A percentile compares a stretch with the other conserved stretches of the same genome.
Conservation (phyloP, 805 yeast species). For the Zygoascus flipseniorum region DNA sequence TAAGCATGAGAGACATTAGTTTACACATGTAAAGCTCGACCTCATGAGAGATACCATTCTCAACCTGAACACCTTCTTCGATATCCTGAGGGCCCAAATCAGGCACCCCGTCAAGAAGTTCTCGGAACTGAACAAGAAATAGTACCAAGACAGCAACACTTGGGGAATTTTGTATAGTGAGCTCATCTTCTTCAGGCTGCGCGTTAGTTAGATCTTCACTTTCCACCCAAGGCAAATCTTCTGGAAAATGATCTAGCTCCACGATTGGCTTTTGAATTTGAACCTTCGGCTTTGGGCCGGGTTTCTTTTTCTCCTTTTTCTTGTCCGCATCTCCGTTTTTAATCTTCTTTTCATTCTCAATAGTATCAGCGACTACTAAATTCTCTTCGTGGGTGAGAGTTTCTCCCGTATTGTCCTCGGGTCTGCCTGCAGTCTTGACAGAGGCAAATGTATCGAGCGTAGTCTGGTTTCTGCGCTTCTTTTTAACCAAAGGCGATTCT, state of each 20-base stretch:
- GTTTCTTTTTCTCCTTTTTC: background rate
- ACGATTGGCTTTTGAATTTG: conserved; percentile 5
- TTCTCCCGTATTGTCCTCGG: background rate
- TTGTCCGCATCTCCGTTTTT: background rate
- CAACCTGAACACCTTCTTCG: conserved; percentile 26
- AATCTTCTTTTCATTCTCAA: background rate
- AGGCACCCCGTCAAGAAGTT: conserved; percentile 27
- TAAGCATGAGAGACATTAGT: conserved; percentile 28
- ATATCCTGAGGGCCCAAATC: conserved; percentile 33
- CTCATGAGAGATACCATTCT: conserved; percentile 16
- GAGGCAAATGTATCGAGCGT: conserved; percentile 4
- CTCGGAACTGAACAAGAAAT: conserved; percentile 21
- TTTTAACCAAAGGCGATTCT: background rate
- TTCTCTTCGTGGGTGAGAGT: background rate
- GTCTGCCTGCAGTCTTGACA: background rate
- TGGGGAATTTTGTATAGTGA: conserved; percentile 16
- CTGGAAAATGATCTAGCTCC: conserved; percentile 18
- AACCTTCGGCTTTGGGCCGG: background rate
- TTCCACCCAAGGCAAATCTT: conserved; percentile 24
- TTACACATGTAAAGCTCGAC: conserved; percentile 28
- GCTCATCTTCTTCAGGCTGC: conserved; percentile 17
- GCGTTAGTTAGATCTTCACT: conserved; percentile 17
- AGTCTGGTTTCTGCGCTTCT: conserved; percentile 6
- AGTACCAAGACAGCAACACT: conserved; percentile 26
- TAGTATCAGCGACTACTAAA: background rate